Evolutionary conservation across 352 stramenopile species (phyloP).

Genomic region (Aphanomyces astaci): DNA sequence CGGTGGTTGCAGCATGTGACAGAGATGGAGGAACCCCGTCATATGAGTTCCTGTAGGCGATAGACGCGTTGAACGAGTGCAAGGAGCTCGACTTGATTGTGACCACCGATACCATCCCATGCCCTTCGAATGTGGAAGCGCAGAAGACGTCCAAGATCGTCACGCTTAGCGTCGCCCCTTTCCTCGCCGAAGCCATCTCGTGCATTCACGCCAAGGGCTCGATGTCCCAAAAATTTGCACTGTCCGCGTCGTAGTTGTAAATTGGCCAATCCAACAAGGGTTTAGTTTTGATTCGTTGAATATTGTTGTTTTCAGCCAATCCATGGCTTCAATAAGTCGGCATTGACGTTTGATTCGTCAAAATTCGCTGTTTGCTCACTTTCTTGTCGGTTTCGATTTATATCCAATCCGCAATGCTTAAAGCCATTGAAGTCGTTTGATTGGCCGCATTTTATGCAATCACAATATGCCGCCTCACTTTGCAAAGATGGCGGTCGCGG

Average conservation of each 20-base stretch:
- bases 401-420: background rate
- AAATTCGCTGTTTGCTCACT: too few species aligned
- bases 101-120: conserved; percentile 79
- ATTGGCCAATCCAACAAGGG: background rate
- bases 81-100: conserved; percentile 74
- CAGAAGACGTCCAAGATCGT: conserved; percentile 59
- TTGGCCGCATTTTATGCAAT: background rate
- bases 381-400: background rate
- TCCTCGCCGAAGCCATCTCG: conserved; percentile 84
- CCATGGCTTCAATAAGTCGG: background rate
- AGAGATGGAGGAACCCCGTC: too few species aligned
- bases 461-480: conserved; percentile 8
- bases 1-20: too few species aligned
- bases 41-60: conserved; percentile 45
- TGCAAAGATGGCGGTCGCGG: background rate
- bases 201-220: conserved; percentile 83
- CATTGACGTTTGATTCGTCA: background rate
- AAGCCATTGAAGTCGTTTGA: background rate
- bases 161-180: conserved; percentile 75
- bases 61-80: conserved; percentile 51
- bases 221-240: conserved; percentile 35
- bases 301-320: background rate
- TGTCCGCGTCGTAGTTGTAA: background rate
- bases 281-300: background rate
- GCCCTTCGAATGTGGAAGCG: conserved; percentile 31